Evolutionary conservation across 768 basidiomycete species (phyloP), one percentile per base, ranked within the genome.

Genomic region (Amanita inopinata): DNA sequence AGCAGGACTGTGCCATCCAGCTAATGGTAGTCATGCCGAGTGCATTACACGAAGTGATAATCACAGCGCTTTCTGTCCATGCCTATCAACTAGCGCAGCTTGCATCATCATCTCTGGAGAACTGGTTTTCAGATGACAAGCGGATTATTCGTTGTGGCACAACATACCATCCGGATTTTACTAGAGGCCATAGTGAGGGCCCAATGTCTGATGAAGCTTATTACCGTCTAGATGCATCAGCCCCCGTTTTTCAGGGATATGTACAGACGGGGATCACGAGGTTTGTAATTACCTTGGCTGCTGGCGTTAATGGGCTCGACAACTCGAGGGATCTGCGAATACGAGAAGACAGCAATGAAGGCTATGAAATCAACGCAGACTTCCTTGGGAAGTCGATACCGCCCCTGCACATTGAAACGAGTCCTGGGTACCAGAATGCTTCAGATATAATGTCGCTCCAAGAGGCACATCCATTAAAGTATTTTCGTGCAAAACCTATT

Each of bases 191-290:
- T 28, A 56, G 48, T 38, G 53, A n/a, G 43, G 54, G 49, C 46
- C 40, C 33, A 40, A 47, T 20, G 28, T 46, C 36, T 33, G 51
- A 22, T 24, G 48, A 11, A 33, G 33, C 2, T 42, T 51, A 22
- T 45, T 81, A 73, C 46, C 66, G 62, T 33, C 56, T 86, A 19
- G 70, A 75, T 40, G 70, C 86, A 66, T 50, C 76, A 3, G 73
- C 82, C 46, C 87, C 90, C 7, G 78, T 81, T 17, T 61, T 69
- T n/a, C 88, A 91, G 62, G 90, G 90, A 22, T 61, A 67, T 48
- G 65, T 71, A 10, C 54, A 63, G 25, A 58, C 58, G 22, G 68
- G 66, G 9, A 42, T 49, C 14, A 88, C 87, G 0, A 66, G 60
- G 34, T 59, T 89, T 38, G 61, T 80, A 38, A 53, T 83, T 10